A percentile compares a stretch with the other conserved stretches of the same genome.
phyloP scores from a whole-genome alignment of 2,329 filamentous ascomycete genomes.

The Cyanodermella asteris region DNA sequence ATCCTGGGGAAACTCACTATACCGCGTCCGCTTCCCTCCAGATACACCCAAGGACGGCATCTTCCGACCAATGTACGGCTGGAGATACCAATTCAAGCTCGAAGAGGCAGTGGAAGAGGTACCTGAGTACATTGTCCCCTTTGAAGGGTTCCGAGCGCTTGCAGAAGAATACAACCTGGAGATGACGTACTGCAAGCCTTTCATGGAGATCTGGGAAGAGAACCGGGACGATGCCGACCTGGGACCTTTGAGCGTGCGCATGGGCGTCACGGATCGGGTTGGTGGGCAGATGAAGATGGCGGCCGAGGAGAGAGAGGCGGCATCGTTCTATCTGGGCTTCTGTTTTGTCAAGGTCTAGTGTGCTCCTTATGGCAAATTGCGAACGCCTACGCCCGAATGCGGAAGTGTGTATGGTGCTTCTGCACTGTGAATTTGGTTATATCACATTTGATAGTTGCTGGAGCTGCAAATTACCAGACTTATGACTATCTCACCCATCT shows the following conservation, averaged over 20 bases:
- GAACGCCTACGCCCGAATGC: too few species aligned
- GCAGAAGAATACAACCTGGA: slow-evolving; percentile 95
- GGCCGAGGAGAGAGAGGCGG: slow-evolving; percentile 79
- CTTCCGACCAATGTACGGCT: slow-evolving; percentile 86
- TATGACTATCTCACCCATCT: too few species aligned
- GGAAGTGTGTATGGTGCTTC: too few species aligned
- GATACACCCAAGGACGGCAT: slow-evolving; percentile 66
- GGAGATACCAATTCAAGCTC: slow-evolving; percentile 95
- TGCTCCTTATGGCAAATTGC: too few species aligned
- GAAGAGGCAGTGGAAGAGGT: slow-evolving; percentile 91
- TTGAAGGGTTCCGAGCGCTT: slow-evolving; percentile 88
- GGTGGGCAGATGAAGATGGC: slow-evolving; percentile 47
- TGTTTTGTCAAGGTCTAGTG: slow-evolving; percentile 92
- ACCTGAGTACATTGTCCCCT: slow-evolving; percentile 93
- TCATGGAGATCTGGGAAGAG: slow-evolving; percentile 74
- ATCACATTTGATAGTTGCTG: too few species aligned
- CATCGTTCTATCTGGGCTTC: slow-evolving; percentile 71
- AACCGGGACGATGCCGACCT: slow-evolving; percentile 71
- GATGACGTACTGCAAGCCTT: slow-evolving; percentile 78
- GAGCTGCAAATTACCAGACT: too few species aligned
- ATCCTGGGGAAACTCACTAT: slow-evolving; percentile 86
- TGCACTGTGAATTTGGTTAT: too few species aligned
- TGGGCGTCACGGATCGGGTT: slow-evolving; percentile 64
- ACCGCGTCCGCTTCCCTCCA: slow-evolving; percentile 70
- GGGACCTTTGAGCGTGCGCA: slow-evolving; percentile 75